These are phyloP conservation scores for Yamagishiella unicocca DNA, from an alignment of 139 green algal species.

Conservation along the genomic window DNA sequence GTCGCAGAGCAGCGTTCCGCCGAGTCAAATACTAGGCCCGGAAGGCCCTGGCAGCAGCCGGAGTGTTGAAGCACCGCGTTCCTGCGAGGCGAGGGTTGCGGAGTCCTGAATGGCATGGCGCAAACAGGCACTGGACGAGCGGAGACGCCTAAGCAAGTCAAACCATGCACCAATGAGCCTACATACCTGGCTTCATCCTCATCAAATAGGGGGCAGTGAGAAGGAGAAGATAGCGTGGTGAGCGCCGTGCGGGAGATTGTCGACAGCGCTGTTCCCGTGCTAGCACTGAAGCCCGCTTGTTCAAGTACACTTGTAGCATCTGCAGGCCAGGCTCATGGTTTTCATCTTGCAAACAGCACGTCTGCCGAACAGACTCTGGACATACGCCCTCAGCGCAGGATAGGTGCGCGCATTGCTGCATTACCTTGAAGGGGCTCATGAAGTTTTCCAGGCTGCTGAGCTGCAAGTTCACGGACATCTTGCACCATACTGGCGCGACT, in stretches of 20 bases:
- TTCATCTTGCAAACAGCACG: too few relatives aligned
- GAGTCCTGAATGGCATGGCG: too few relatives aligned
- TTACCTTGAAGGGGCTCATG: not conserved
- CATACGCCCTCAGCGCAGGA: not conserved
- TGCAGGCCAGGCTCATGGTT: not conserved
- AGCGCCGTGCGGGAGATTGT: not conserved
- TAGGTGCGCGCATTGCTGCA: not conserved
- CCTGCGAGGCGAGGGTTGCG: too few relatives aligned
- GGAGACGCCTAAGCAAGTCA: too few relatives aligned
- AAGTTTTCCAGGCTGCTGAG: not conserved
- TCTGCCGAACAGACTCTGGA: not conserved
- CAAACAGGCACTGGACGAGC: too few relatives aligned
- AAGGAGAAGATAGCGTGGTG: not conserved
- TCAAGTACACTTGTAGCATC: not conserved
- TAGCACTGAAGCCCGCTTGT: not conserved
- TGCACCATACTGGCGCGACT: not conserved
- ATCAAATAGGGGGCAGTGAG: not conserved
- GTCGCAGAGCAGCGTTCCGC: not conserved
- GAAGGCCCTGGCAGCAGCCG: not conserved
- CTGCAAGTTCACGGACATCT: constrained; percentile 6
- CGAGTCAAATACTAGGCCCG: not conserved
- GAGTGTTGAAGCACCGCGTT: not conserved
- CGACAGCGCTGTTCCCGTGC: not conserved
- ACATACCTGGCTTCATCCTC: constrained; percentile 1
- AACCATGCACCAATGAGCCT: not conserved